Conservation (phyloP, 2,329 filamentous ascomycete species). For the Stagonosporopsis cucurbitacearum region DNA sequence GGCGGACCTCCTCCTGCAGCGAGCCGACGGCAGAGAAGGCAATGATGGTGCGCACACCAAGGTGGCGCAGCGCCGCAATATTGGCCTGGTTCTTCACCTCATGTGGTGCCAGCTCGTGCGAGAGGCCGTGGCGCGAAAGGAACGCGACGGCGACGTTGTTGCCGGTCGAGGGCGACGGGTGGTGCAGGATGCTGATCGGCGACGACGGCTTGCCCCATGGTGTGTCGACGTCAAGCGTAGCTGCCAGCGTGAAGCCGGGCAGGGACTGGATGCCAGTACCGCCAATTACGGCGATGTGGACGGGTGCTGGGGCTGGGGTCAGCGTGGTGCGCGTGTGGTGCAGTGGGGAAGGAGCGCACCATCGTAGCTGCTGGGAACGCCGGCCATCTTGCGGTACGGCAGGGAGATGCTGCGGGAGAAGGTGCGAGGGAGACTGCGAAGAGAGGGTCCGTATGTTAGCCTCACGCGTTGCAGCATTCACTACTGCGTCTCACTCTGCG, state of each 20-base stretch:
- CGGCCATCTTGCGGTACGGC: slow-evolving; percentile 43
- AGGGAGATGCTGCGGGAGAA: slow-evolving; percentile 27
- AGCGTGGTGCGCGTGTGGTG: slow-evolving; percentile 4
- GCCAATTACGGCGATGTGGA: slow-evolving; percentile 60
- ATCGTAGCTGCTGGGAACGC: slow-evolving; percentile 43
- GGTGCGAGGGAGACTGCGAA: not conserved
- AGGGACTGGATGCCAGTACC: slow-evolving; percentile 91
- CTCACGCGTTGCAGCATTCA: slow-evolving; percentile 29
- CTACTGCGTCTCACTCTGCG: slow-evolving; percentile 14
- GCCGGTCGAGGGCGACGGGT: slow-evolving; percentile 73
- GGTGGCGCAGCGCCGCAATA: slow-evolving; percentile 90
- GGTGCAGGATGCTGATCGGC: slow-evolving; percentile 85
- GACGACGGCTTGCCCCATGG: slow-evolving; percentile 86
- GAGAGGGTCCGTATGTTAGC: not conserved
- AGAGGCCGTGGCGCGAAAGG: slow-evolving; percentile 85
- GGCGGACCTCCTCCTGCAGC: slow-evolving; percentile 89
- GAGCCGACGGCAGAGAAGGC: slow-evolving; percentile 95
- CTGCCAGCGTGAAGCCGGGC: slow-evolving; percentile 84
- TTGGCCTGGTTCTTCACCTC: slow-evolving; percentile 96
- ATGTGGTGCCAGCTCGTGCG: slow-evolving; percentile 91
- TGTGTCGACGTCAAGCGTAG: slow-evolving; percentile 75
- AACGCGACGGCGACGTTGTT: slow-evolving; percentile 77
- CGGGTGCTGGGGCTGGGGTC: slow-evolving; percentile 49
- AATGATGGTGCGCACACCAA: slow-evolving; percentile 90
- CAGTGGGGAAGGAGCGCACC: slow-evolving; percentile 24